Evolutionary conservation across 2,329 filamentous ascomycete genomes (phyloP).

Genomic region (Metarhizium robertsii): DNA sequence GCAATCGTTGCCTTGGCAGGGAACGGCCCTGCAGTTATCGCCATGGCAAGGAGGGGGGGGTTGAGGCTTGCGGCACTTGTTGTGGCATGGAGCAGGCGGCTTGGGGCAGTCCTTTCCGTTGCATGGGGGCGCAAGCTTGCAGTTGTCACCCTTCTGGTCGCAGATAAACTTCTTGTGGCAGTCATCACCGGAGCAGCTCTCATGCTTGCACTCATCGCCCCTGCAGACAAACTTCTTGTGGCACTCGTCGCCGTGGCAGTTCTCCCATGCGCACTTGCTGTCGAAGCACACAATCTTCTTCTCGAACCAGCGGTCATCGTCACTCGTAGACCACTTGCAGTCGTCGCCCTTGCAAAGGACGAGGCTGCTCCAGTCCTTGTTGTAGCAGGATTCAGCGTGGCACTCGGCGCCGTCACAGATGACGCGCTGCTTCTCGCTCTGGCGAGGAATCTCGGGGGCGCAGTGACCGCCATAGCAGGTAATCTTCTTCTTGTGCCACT

Average conservation of each 20-base stretch:
- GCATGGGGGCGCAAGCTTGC: slow-evolving; percentile 7
- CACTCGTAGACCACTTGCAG: slow-evolving; percentile 17
- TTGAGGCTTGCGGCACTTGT: background rate
- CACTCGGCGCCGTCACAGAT: slow-evolving; percentile 9
- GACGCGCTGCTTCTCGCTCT: slow-evolving; percentile 1
- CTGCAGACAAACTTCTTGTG: slow-evolving; percentile 24
- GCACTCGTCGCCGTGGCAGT: slow-evolving; percentile 20
- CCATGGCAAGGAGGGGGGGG: slow-evolving; percentile 5
- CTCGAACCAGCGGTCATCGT: slow-evolving; percentile 13
- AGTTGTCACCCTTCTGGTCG: slow-evolving; percentile 12
- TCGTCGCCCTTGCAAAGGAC: slow-evolving; percentile 18
- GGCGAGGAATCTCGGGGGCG: slow-evolving; percentile 17
- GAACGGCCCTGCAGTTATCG: slow-evolving; percentile 1
- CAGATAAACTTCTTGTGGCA: slow-evolving; percentile 22
- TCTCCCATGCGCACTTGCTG: slow-evolving; percentile 19
- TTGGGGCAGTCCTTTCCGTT: background rate
- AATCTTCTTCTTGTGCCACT: slow-evolving; percentile 22
- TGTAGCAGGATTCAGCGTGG: slow-evolving; percentile 15
- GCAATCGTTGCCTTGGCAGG: background rate
- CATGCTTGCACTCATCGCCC: slow-evolving; percentile 19
- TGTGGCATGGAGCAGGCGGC: background rate
- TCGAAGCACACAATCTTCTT: slow-evolving; percentile 25
- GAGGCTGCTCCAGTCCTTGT: slow-evolving; percentile 19
- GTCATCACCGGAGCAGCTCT: slow-evolving; percentile 18
- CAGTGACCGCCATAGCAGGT: slow-evolving; percentile 26